Base-by-base conservation (phyloP, 2,329 filamentous ascomycete species). In the Fonsecaea pedrosoi region DNA sequence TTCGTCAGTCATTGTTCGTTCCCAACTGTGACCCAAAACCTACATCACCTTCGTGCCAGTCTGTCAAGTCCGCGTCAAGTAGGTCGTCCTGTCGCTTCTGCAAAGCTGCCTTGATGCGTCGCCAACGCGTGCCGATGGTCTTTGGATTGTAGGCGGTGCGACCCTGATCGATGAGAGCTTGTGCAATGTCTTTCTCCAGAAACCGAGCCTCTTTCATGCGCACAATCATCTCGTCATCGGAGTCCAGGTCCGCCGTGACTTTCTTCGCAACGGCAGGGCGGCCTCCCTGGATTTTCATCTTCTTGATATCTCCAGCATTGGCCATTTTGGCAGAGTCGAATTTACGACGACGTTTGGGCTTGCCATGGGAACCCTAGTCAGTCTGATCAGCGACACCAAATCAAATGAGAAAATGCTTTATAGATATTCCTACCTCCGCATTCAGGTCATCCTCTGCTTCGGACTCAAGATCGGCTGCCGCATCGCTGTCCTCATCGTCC, bases 11-110 rank as follows among this genome's bases (percentile, higher is more conserved):
- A 15, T 54, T 3, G 54, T 54, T 15, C 6, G 4, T 30, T 35
- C 9, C 30, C 12, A 37, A 5, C 7, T 30, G 12, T 12, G 21
- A 48, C 10, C 13, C 38, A 18, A 30, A 18, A 66, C 77, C 71
- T 74, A 84, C 83, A 73, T 86, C 83, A 18, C 78, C 79, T 12
- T 78, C 75, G 59, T 82, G 78, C 84, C 83, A 86, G 70, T 83
- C 82, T 58, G 77, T 82, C 67, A 82, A 74, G 45, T 82, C 79
- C 58, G 82, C 79, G 54, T 82, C 77, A 0, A 86, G 75, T 30
- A 79, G 74, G 54, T 79, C 77, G 65, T 85, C 82, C n/a, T 81
- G 76, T 25, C 77, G 76, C 42, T 78, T 74, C 38, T 79, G 78
- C 54, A 83, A 75, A 1, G 77, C 78, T 42, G 78, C 75, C 62